Base-by-base conservation (phyloP, 192 early-diverging fungal species). In the Dissophora globulifera region DNA sequence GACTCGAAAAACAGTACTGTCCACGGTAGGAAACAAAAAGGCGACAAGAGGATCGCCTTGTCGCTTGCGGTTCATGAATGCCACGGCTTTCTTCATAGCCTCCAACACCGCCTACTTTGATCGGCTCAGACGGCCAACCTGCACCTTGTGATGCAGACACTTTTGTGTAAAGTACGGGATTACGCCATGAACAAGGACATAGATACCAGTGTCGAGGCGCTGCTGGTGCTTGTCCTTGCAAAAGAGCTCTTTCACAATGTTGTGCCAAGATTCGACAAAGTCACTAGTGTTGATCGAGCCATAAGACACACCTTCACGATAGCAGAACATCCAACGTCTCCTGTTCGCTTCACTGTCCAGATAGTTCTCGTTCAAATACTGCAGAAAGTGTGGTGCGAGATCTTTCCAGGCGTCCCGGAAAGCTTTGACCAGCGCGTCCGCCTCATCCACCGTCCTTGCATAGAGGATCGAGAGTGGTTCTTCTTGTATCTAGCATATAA, bases 311-410 rank as follows among this genome's bases (percentile, higher is more conserved):
- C 19, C 45, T 20, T 58, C 43, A 31, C 43, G 57, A 32, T 47
- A 58, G 29, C 57, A 58, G 2, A 58, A 16, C 43, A 58, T 47
- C 57, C 57, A 58, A 31, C 29, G 16, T n/a, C 57, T 58, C 31
- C 35, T 38, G 35, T 38, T 45, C 16, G 9, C 43, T 17, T n/a
- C n/a, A n/a, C 17, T n/a, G 17, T n/a, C 43, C 4, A 45, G 16
- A n/a, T 45, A 45, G n/a, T 45, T 45, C 17, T n/a, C n/a, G 43
- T 45, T n/a, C 6, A 45, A n/a, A 45, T 45, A 45, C 15, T 45
- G 15, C 43, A 45, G 5, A n/a, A 17, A 4, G 17, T 45, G 9
- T 4, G 7, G 8, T 13, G 15, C 12, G 6, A 9, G 35, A 38
- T 38, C 35, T 6, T 13, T 38, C 43, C 43, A 45, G 4, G 12